Evolutionary conservation across 164 flowering plant genomes (phyloP).

Genomic region (Liriodendron chinense): DNA sequence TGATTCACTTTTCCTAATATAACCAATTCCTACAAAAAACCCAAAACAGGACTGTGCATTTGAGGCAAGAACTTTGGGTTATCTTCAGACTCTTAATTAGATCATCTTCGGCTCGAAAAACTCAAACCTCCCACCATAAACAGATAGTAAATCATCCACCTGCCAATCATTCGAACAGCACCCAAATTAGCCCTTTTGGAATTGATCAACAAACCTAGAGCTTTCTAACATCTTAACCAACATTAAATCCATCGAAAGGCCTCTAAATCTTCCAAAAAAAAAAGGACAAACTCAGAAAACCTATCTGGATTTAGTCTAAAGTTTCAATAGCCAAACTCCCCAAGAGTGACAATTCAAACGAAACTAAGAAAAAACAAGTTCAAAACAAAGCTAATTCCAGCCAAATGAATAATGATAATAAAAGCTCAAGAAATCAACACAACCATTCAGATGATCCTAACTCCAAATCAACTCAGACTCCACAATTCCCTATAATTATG

Average conservation of each 20-base stretch:
- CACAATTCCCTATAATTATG: conserved; percentile 3
- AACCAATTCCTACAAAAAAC: conserved; percentile 19
- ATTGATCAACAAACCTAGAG: background rate
- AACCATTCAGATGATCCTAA: background rate
- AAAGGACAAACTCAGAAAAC: background rate
- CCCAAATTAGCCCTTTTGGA: background rate
- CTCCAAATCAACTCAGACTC: background rate
- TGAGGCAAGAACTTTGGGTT: background rate
- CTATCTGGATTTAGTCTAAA: background rate
- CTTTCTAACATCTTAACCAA: background rate
- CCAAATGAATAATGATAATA: too few species aligned
- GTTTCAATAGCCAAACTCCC: background rate
- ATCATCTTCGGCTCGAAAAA: background rate
- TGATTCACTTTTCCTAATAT: conserved; percentile 7
- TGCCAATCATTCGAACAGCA: background rate
- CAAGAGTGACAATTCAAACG: background rate
- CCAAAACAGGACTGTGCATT: background rate
- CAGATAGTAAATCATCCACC: background rate
- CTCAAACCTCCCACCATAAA: background rate
- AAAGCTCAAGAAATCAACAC: background rate
- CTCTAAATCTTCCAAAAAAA: background rate
- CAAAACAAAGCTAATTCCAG: background rate
- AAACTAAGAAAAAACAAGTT: background rate
- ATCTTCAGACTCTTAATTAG: conserved; percentile 5
- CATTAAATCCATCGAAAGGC: background rate